Evolutionary conservation across 73 alveolate species (phyloP).

Genomic region (Paramecium caudatum): DNA sequence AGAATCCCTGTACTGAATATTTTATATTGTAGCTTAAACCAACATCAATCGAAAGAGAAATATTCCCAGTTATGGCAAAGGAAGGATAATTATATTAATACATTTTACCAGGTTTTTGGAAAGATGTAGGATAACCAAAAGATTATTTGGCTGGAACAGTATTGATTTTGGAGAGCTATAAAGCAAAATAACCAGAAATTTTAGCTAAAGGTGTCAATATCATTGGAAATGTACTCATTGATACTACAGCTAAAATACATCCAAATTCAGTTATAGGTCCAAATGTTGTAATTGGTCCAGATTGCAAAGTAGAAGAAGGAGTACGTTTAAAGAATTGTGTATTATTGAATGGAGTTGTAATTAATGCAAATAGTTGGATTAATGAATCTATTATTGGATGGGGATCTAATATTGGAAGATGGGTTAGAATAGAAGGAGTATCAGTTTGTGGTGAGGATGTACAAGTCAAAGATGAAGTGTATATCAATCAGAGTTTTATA

Average conservation of each 20-base stretch:
- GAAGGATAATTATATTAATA: slow-evolving; percentile 93
- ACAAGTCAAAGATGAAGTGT: slow-evolving; percentile 91
- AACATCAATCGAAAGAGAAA: slow-evolving; percentile 96
- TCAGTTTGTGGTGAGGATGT: slow-evolving; percentile 98
- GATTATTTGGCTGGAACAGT: slow-evolving; percentile 92
- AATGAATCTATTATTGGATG: slow-evolving; percentile 90
- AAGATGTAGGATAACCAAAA: slow-evolving; percentile 99
- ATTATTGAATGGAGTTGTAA: slow-evolving; percentile 79
- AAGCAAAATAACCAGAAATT: slow-evolving; percentile 2
- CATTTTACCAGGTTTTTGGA: slow-evolving; percentile 97
- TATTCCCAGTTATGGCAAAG: slow-evolving; percentile 97
- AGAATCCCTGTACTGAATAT: slow-evolving; percentile 81
- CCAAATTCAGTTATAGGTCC: slow-evolving; percentile 96
- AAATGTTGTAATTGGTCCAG: slow-evolving; percentile 97
- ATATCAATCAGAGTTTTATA: slow-evolving; percentile 88
- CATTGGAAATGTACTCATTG: slow-evolving; percentile 83
- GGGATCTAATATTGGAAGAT: slow-evolving; percentile 86
- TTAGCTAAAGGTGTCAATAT: slow-evolving; percentile 68
- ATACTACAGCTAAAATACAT: slow-evolving; percentile 79
- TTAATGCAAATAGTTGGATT: slow-evolving; percentile 81
- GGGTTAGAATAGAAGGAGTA: slow-evolving; percentile 94
- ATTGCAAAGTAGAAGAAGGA: slow-evolving; percentile 88
- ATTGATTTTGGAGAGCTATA: slow-evolving; percentile 72
- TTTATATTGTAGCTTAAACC: slow-evolving; percentile 83
- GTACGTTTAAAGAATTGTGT: slow-evolving; percentile 86